Percentiles rank a stretch among this genome's conserved stretches.
phyloP scores from a whole-genome alignment of 306 rosid species.

The Coriaria nepalensis region DNA sequence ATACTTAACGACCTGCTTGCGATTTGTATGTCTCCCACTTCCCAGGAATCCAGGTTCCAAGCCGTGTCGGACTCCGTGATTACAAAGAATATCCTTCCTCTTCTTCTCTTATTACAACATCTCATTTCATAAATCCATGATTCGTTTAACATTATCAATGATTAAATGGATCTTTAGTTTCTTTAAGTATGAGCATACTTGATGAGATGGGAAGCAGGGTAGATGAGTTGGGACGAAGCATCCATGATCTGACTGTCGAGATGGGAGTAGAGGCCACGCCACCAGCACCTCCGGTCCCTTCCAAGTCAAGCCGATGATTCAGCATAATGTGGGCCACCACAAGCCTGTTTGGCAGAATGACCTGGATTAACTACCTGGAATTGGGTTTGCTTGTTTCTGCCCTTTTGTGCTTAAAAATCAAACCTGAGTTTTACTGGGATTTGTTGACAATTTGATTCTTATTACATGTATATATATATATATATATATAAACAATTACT shows the following conservation, averaged over 20 bases:
- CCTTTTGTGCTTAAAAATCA: too few species aligned
- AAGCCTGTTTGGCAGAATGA: too few species aligned
- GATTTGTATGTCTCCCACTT: conserved; percentile 6
- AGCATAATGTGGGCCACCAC: neutral
- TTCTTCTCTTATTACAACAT: neutral
- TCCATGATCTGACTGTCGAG: conserved; percentile 31
- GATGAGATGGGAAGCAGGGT: conserved; percentile 43
- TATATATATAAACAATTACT: too few species aligned
- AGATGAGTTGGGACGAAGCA: conserved; percentile 36
- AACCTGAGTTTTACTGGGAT: too few species aligned
- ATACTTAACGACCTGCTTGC: neutral
- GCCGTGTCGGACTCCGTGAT: conserved; percentile 39
- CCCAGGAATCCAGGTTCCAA: conserved; percentile 46
- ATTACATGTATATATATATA: too few species aligned
- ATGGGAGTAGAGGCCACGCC: conserved; percentile 29
- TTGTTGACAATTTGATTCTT: too few species aligned
- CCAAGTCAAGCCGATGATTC: conserved; percentile 22
- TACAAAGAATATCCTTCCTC: conserved; percentile 43
- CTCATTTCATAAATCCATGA: neutral
- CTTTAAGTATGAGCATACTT: conserved; percentile 27
- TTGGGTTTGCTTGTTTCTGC: too few species aligned
- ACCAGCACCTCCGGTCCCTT: conserved; percentile 14
- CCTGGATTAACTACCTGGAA: too few species aligned
- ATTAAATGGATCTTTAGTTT: conserved; percentile 1
- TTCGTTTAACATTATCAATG: neutral